phyloP scores from a whole-genome alignment of 805 yeast genomes.

The Yamadazyma paraphyllophila region DNA sequence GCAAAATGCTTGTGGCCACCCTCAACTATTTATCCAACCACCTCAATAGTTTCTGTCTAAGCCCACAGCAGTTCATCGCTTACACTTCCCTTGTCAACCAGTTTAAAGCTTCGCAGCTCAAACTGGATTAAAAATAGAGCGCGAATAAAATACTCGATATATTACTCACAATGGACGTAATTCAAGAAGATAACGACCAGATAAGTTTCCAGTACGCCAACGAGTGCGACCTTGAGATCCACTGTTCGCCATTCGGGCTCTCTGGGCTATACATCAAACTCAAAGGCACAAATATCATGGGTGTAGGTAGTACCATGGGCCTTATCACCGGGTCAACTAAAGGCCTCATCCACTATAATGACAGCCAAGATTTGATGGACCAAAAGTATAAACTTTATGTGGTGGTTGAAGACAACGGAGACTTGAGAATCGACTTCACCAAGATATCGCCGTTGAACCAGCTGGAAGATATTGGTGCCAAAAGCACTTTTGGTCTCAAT shows the following conservation, averaged over 20 bases:
- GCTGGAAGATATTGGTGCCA: conserved; percentile 10
- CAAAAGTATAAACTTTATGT: conserved; percentile 51
- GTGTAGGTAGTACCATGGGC: conserved; percentile 58
- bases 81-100: conserved; percentile 8
- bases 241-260: conserved; percentile 57
- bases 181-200: conserved; percentile 11
- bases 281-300: conserved; percentile 48
- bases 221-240: conserved; percentile 52
- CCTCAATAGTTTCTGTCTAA: conserved; percentile 20
- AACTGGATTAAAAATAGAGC: background rate
- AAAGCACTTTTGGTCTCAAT: background rate
- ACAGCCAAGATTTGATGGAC: conserved; percentile 43
- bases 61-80: conserved; percentile 9
- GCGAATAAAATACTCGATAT: background rate
- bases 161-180: conserved; percentile 6
- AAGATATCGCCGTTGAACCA: conserved; percentile 34
- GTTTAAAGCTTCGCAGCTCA: background rate
- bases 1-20: conserved; percentile 21
- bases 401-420: conserved; percentile 44
- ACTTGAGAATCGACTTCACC: conserved; percentile 50
- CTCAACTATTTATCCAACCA: conserved; percentile 34
- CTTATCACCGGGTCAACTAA: conserved; percentile 50
- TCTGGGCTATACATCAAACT: conserved; percentile 50
- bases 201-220: conserved; percentile 42
- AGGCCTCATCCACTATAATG: conserved; percentile 50